These are phyloP conservation scores for Fusarium goolgardi DNA, from an alignment of 2,329 filamentous ascomycete genomes.

Conservation along the genomic window DNA sequence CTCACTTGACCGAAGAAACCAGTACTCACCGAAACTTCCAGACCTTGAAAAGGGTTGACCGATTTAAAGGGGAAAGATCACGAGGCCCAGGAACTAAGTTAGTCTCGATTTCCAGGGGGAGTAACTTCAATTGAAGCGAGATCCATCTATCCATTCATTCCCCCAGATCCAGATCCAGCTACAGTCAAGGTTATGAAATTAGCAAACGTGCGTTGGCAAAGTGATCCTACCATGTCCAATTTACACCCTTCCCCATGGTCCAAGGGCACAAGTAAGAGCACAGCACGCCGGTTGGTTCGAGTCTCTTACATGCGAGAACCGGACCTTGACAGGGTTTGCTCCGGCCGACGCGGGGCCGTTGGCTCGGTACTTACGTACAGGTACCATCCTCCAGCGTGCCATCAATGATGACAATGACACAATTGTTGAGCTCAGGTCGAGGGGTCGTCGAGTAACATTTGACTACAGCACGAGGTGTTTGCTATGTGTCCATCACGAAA, in stretches of 20 bases:
- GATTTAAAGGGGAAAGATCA: conserved; percentile 40
- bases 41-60: conserved; percentile 32
- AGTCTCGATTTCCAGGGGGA: conserved; percentile 31
- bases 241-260: conserved; percentile 26
- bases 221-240: background rate
- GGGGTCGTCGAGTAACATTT: conserved; percentile 28
- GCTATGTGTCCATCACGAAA: conserved; percentile 20
- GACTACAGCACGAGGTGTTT: conserved; percentile 35
- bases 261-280: conserved; percentile 24
- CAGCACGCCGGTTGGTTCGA: conserved; percentile 24
- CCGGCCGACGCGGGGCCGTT: conserved; percentile 44
- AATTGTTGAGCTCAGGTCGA: conserved; percentile 34
- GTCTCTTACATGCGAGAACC: conserved; percentile 16
- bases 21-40: conserved; percentile 45
- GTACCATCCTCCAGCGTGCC: conserved; percentile 35
- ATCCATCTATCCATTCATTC: conserved; percentile 39
- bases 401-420: conserved; percentile 48
- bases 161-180: conserved; percentile 36
- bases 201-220: conserved; percentile 25
- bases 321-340: conserved; percentile 31
- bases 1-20: conserved; percentile 41
- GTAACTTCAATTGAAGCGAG: conserved; percentile 18
- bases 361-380: conserved; percentile 43
- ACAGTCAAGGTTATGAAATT: conserved; percentile 39
- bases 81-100: conserved; percentile 31